Conservation (phyloP, 129 eudicot genomes). For the Arctium minus region DNA sequence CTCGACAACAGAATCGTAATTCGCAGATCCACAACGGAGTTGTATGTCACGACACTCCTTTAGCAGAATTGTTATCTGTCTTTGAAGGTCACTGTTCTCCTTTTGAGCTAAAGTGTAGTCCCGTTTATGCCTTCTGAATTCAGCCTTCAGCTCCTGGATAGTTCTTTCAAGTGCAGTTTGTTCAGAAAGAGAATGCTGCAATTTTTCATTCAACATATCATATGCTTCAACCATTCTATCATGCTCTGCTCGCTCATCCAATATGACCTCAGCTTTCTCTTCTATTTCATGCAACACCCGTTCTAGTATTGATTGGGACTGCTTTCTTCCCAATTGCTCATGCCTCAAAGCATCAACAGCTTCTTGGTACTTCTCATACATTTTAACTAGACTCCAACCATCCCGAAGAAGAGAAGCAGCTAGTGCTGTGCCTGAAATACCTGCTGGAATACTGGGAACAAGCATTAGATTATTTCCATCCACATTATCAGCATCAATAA, state of each 20-base stretch:
- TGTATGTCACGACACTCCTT: constrained; percentile 97
- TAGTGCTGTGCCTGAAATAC: constrained; percentile 92
- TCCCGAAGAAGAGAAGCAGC: constrained; percentile 97
- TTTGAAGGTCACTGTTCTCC: constrained; percentile 78
- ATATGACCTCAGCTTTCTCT: constrained; percentile 74
- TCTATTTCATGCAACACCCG: constrained; percentile 80
- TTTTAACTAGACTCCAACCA: constrained; percentile 96
- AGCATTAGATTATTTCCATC: constrained; percentile 41
- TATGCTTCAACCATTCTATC: constrained; percentile 81
- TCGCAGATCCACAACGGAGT: constrained; percentile 65
- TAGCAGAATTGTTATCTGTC: constrained; percentile 69
- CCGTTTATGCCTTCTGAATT: constrained; percentile 68
- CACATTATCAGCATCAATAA: constrained; percentile 20
- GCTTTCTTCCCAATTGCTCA: constrained; percentile 87
- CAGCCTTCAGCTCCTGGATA: constrained; percentile 78
- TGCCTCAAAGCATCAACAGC: constrained; percentile 90
- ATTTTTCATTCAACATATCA: constrained; percentile 55
- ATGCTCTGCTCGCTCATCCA: constrained; percentile 95
- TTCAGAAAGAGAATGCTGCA: constrained; percentile 70
- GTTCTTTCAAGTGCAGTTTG: constrained; percentile 52
- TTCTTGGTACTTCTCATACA: constrained; percentile 91
- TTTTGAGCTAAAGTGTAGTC: constrained; percentile 51
- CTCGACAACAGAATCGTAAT: constrained; percentile 26
- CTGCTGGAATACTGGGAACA: constrained; percentile 71
- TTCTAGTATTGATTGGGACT: constrained; percentile 70